Evolutionary conservation across 2,329 filamentous ascomycete species (phyloP), one percentile per base, ranked within the genome.

Genomic region (Bimuria novae-zelandiae): DNA sequence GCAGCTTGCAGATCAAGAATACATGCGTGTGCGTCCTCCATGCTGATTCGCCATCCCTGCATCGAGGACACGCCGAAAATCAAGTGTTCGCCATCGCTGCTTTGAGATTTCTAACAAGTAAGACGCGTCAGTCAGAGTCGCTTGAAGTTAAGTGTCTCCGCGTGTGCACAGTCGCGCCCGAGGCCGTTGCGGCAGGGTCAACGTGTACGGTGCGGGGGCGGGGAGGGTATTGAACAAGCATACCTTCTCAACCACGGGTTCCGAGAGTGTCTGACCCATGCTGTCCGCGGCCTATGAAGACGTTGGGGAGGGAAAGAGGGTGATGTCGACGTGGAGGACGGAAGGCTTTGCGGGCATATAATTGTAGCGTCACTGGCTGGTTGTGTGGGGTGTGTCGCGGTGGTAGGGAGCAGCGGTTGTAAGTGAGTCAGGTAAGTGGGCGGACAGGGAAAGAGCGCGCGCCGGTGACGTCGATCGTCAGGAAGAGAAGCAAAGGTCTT

Each of bases 11-110:
- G 85, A 76, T 97, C 90, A 73, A 99, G 89, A 47, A 97, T 80
- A 51, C 89, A 84, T 57, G 90, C 90, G 79, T 99, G 94, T 60
- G 94, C 87, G 75, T 99, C 94, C 77, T 99, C 94, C 94, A 99
- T 99, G 81, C 90, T 96, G 79, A 99, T 97, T 80, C 94, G 89
- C 94, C 94, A 99, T 81, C 94, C 94, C 79, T 99, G 94, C 94
- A 99, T 99, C 77, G 92, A 92, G 63, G 94, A 99, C 63, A 97
- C 87, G 72, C 94, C 94, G 77, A 90, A 99, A 73, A 94, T 79
- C 73, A 96, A 86, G 73, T 90, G 88, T 62, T 96, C 92, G 89
- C 97, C 92, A 79, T 91, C 87, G 77, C 92, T 92, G 73, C 87
- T 87, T 75, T 89, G 87, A 70, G 94, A 99, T 79, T 87, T 82